Conservation (phyloP, 1,284 basidiomycete species). For the Filobasidium uniguttulatum region DNA sequence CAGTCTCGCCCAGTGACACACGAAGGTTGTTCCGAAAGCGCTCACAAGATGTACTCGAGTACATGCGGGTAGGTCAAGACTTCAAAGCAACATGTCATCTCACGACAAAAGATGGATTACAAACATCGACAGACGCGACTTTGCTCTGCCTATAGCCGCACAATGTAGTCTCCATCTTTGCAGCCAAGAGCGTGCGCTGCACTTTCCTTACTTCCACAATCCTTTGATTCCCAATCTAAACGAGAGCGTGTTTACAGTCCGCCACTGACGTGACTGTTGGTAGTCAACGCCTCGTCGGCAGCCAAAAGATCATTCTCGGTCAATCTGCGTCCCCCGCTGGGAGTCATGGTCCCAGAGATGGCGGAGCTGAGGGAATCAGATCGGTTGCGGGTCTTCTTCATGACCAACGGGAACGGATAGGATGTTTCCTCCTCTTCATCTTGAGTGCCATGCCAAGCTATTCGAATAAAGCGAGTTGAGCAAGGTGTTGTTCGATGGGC, state of each 20-base stretch:
- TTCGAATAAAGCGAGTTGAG: no score
- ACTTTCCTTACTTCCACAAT: not conserved
- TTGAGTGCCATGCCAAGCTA: constrained; percentile 36
- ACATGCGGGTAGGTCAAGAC: no score
- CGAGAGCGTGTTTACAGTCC: not conserved
- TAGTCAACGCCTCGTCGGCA: constrained; percentile 63
- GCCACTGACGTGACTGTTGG: constrained; percentile 20
- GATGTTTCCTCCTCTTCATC: constrained; percentile 74
- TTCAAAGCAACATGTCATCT: no score
- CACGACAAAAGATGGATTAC: no score
- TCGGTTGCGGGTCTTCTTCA: constrained; percentile 70
- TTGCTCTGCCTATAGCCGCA: no score
- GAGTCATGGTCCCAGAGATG: constrained; percentile 75
- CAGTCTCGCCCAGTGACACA: no score
- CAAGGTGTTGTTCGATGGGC: not conserved
- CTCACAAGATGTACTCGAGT: no score
- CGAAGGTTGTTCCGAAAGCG: no score
- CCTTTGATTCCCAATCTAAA: not conserved
- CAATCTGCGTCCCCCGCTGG: constrained; percentile 62
- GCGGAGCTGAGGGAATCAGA: constrained; percentile 54
- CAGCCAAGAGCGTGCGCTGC: no score
- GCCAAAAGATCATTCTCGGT: constrained; percentile 68
- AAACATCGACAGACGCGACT: no score
- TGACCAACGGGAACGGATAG: constrained; percentile 83
- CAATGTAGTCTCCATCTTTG: no score